A percentile compares a stretch with the other conserved stretches of the same genome.
Evolutionary conservation across 2,329 filamentous ascomycete species (phyloP).

Genomic region (Clonostachys solani): DNA sequence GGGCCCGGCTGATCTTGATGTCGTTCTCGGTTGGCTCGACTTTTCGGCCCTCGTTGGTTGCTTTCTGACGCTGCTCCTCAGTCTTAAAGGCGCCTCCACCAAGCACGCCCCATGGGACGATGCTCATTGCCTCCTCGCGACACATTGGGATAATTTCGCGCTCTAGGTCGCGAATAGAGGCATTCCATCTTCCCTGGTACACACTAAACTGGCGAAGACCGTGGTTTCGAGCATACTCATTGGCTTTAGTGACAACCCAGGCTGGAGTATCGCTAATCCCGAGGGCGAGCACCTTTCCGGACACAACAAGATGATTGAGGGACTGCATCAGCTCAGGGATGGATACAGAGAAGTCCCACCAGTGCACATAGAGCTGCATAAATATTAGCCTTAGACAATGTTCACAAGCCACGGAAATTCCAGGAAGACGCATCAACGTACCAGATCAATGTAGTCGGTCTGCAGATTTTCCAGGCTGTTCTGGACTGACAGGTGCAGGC

Average conservation of each 20-base stretch:
- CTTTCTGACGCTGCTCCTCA: conserved; percentile 3
- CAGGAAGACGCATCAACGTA: conserved; percentile 7
- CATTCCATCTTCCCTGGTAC: conserved; percentile 17
- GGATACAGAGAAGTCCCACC: conserved; percentile 14
- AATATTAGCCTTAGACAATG: background rate
- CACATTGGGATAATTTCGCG: conserved; percentile 18
- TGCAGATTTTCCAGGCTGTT: conserved; percentile 33
- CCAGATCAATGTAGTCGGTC: conserved; percentile 18
- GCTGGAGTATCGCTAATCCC: conserved; percentile 18
- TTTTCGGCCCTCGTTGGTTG: background rate
- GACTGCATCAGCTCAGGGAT: conserved; percentile 16
- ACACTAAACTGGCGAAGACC: conserved; percentile 13
- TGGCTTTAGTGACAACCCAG: conserved; percentile 16
- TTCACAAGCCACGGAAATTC: background rate
- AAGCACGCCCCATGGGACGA: conserved; percentile 46
- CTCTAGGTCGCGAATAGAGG: conserved; percentile 12
- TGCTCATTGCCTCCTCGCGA: conserved; percentile 22
- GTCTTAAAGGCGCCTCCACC: conserved; percentile 30
- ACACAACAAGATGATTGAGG: conserved; percentile 12
- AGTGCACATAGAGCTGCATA: conserved; percentile 13
- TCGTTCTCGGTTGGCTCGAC: conserved; percentile 38
- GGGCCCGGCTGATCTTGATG: conserved; percentile 26
- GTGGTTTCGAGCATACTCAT: conserved; percentile 13
- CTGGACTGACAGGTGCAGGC: conserved; percentile 27
- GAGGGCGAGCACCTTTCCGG: conserved; percentile 16